Evolutionary conservation across 345 rosid species (phyloP).

Genomic region (Citrus hindsii): DNA sequence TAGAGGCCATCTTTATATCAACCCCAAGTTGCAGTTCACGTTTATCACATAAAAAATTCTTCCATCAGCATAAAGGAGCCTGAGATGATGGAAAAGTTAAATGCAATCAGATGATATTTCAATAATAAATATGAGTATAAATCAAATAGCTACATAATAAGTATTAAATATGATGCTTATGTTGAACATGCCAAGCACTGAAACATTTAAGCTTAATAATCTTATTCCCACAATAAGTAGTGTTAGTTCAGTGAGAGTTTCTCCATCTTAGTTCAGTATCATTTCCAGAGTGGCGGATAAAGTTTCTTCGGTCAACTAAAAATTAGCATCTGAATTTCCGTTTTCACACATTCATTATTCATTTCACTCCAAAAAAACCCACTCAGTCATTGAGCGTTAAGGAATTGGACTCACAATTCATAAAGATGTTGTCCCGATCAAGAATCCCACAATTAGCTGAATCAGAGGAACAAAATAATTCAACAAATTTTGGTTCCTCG

Average conservation of each 20-base stretch:
- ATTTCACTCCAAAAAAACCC: neutral
- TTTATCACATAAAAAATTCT: conserved; percentile 12
- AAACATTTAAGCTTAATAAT: neutral
- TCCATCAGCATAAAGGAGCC: conserved; percentile 14
- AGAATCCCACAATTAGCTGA: neutral
- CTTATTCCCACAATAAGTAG: neutral
- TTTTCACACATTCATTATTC: neutral
- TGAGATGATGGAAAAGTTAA: conserved; percentile 17
- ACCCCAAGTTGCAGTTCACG: conserved; percentile 13
- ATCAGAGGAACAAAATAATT: neutral
- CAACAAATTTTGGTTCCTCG: neutral
- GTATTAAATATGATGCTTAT: neutral
- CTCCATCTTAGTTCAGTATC: neutral
- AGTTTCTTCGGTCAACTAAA: neutral
- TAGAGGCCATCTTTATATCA: conserved; percentile 36
- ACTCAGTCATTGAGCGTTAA: neutral
- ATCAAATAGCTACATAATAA: neutral
- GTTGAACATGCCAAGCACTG: neutral
- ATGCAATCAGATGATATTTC: neutral
- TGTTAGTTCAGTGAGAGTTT: neutral
- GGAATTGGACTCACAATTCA: neutral
- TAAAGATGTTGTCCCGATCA: neutral
- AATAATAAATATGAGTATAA: neutral
- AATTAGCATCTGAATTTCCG: neutral
- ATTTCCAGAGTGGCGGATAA: neutral